phyloP scores from a whole-genome alignment of 805 yeast species.

The Diddensiella caesifluorescens region DNA sequence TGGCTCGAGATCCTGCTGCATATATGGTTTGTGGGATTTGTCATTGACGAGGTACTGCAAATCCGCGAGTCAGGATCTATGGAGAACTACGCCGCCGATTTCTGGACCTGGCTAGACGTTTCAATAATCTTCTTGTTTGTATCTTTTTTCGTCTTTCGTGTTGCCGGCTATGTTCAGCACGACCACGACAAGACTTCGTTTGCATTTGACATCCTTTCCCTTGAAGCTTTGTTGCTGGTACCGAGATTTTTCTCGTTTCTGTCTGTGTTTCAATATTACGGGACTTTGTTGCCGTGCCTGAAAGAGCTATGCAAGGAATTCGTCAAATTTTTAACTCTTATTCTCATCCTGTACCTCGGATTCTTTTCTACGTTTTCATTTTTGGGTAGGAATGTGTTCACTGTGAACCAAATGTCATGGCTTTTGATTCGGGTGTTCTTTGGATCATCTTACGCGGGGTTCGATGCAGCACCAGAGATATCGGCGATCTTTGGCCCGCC shows the following conservation, averaged over 20 bases:
- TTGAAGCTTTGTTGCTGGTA: slow-evolving; percentile 30
- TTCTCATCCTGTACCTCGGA: slow-evolving; percentile 29
- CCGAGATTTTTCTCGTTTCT: slow-evolving; percentile 31
- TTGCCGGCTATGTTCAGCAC: slow-evolving; percentile 17
- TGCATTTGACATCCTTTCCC: slow-evolving; percentile 30
- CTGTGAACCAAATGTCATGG: slow-evolving; percentile 30
- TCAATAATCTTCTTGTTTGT: slow-evolving; percentile 22
- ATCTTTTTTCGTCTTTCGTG: slow-evolving; percentile 20
- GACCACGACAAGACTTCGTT: slow-evolving; percentile 15
- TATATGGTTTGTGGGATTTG: slow-evolving; percentile 86
- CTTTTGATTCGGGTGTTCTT: slow-evolving; percentile 31
- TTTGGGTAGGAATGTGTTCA: slow-evolving; percentile 28
- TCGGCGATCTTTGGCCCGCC: slow-evolving; percentile 31
- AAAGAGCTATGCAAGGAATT: slow-evolving; percentile 30
- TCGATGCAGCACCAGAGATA: slow-evolving; percentile 30
- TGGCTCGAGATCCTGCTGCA: slow-evolving; percentile 44
- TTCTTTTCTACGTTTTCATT: slow-evolving; percentile 32
- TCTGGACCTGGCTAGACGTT: slow-evolving; percentile 30
- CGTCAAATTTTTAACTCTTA: slow-evolving; percentile 26
- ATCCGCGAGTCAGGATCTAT: slow-evolving; percentile 28
- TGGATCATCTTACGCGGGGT: slow-evolving; percentile 31
- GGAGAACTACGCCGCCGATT: slow-evolving; percentile 26
- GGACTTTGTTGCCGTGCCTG: slow-evolving; percentile 32
- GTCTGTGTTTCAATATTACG: slow-evolving; percentile 31
- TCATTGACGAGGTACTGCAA: slow-evolving; percentile 79